Evolutionary conservation across 164 flowering plant species (phyloP).

Genomic region (Akebia trifoliata): DNA sequence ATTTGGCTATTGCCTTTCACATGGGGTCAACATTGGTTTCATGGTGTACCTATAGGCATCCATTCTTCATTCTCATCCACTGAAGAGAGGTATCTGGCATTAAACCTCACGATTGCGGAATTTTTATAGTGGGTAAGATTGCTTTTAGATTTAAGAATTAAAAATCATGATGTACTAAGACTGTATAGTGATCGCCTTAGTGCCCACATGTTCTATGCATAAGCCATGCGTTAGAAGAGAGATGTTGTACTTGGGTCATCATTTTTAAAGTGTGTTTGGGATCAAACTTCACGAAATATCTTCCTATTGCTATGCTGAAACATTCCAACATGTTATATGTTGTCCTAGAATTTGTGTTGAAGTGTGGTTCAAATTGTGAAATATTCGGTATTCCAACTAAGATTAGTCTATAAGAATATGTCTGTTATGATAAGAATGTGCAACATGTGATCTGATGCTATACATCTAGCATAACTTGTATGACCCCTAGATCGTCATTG

Average conservation of each 20-base stretch:
- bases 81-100: conserved; percentile 80
- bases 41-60: conserved; percentile 88
- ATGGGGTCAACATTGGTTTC: conserved; percentile 86
- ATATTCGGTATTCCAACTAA: conserved; percentile 6
- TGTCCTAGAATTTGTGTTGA: conserved; percentile 11
- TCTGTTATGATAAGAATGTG: too few relatives aligned
- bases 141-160: conserved; percentile 66
- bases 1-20: conserved; percentile 82
- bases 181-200: conserved; percentile 40
- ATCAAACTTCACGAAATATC: conserved; percentile 7
- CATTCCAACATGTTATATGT: conserved; percentile 8
- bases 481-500: neutral
- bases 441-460: too few relatives aligned
- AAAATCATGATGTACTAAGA: conserved; percentile 40
- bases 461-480: conserved; percentile 1
- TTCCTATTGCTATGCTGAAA: conserved; percentile 23
- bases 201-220: conserved; percentile 37
- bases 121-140: conserved; percentile 91
- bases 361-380: conserved; percentile 7
- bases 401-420: neutral
- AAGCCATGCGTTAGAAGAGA: conserved; percentile 28
- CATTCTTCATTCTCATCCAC: conserved; percentile 62
- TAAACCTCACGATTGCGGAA: conserved; percentile 68
- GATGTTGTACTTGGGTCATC: conserved; percentile 23
- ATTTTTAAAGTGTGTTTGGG: conserved; percentile 15